phyloP scores from a whole-genome alignment of 257 asterid genomes.

The Rhazya stricta region DNA sequence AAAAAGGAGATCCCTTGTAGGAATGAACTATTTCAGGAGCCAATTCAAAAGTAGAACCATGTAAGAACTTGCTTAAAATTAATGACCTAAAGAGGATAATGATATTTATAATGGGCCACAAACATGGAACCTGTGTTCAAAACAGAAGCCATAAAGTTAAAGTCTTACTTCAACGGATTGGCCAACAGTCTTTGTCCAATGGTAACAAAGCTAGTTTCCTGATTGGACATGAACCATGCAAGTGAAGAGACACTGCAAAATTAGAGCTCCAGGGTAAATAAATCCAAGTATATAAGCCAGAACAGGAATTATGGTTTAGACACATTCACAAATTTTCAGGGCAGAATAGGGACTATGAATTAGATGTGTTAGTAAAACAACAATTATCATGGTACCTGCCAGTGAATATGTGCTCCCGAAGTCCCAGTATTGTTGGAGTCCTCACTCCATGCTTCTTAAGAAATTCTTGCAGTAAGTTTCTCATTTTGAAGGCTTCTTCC shows the following conservation, averaged over 20 bases:
- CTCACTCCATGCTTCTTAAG: slow-evolving; percentile 79
- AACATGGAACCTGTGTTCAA: neutral
- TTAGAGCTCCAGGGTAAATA: slow-evolving; percentile 17
- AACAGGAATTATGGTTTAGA: neutral
- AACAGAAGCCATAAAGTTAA: slow-evolving; percentile 4
- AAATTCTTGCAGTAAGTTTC: slow-evolving; percentile 89
- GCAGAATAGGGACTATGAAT: neutral
- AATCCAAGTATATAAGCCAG: neutral
- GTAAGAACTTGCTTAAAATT: neutral
- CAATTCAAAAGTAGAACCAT: neutral
- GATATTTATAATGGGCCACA: neutral
- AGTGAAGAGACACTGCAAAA: slow-evolving; percentile 88
- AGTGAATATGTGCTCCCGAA: slow-evolving; percentile 92
- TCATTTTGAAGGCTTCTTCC: slow-evolving; percentile 98
- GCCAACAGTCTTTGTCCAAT: slow-evolving; percentile 96
- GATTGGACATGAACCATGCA: slow-evolving; percentile 97
- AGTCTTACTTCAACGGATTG: slow-evolving; percentile 86
- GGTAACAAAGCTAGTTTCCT: slow-evolving; percentile 91
- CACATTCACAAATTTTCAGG: neutral
- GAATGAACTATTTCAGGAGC: neutral
- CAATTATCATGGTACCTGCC: slow-evolving; percentile 59
- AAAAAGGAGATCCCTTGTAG: neutral
- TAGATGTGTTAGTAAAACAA: neutral
- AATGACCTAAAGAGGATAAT: neutral
- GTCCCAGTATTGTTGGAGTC: slow-evolving; percentile 89